These are phyloP conservation scores for Sporisorium reilianum DNA, from an alignment of 1,284 basidiomycete genomes.

Conservation along the genomic window DNA sequence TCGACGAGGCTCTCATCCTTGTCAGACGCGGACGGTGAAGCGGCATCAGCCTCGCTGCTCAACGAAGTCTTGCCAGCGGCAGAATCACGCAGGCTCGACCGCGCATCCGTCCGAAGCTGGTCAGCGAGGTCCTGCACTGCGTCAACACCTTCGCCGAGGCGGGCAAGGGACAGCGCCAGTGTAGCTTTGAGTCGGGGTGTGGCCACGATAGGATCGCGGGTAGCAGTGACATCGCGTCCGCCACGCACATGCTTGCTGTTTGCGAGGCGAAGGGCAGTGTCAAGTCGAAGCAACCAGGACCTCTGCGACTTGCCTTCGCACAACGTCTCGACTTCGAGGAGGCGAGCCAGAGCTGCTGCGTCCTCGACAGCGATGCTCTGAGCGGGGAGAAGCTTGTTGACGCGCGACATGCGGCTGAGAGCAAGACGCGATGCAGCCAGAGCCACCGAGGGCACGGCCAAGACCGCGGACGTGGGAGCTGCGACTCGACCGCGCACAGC, in stretches of 20 bases:
- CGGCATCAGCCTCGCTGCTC: conserved; percentile 4
- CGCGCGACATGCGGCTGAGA: conserved; percentile 11
- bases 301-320: conserved; percentile 44
- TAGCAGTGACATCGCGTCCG: not conserved
- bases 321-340: conserved; percentile 57
- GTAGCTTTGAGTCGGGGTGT: conserved; percentile 42
- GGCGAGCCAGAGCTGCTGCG: conserved; percentile 38
- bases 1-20: conserved; percentile 21
- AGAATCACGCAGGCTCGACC: conserved; percentile 18
- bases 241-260: conserved; percentile 34
- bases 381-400: conserved; percentile 17
- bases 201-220: conserved; percentile 24
- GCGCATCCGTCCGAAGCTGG: conserved; percentile 40
- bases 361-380: conserved; percentile 18
- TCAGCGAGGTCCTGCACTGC: conserved; percentile 42
- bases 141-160: conserved; percentile 45
- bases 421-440: conserved; percentile 23
- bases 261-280: conserved; percentile 50
- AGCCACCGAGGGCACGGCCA: conserved; percentile 21
- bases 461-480: conserved; percentile 20
- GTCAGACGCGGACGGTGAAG: conserved; percentile 16
- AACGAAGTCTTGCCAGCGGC: not conserved
- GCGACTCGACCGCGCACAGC: conserved; percentile 19
- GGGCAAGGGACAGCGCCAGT: conserved; percentile 49
- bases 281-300: conserved; percentile 45